Evolutionary conservation across 1,284 basidiomycete genomes (phyloP).

Genomic region (Anthracocystis panici-leucophaei): DNA sequence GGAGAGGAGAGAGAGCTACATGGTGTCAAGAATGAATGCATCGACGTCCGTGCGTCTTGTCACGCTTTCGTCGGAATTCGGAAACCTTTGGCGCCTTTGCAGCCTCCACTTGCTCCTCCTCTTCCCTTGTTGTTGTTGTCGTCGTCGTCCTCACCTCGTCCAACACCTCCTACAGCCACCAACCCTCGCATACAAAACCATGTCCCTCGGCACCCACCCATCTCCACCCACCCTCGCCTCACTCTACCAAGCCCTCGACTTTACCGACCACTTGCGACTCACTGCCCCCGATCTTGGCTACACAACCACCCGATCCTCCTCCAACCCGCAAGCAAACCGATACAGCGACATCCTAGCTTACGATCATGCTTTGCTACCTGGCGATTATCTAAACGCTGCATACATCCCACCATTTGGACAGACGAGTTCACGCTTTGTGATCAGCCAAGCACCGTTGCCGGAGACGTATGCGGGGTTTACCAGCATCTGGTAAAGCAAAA

Average conservation of each 20-base stretch:
- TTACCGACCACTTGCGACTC: slow-evolving; percentile 32
- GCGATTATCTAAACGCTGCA: slow-evolving; percentile 60
- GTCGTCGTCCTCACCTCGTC: background rate
- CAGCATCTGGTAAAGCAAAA: slow-evolving; percentile 41
- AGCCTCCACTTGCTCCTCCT: background rate
- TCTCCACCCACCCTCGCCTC: slow-evolving; percentile 14
- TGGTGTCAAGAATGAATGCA: background rate
- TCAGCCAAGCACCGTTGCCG: slow-evolving; percentile 92
- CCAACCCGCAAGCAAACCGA: slow-evolving; percentile 31
- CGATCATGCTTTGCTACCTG: slow-evolving; percentile 57
- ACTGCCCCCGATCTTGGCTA: slow-evolving; percentile 26
- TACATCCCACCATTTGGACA: slow-evolving; percentile 49
- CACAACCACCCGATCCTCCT: slow-evolving; percentile 10
- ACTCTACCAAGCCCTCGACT: slow-evolving; percentile 32
- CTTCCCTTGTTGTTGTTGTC: background rate
- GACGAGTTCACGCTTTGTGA: slow-evolving; percentile 78
- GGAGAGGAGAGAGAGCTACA: background rate
- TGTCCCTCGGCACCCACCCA: slow-evolving; percentile 24
- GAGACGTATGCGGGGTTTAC: slow-evolving; percentile 87
- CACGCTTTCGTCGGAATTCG: background rate
- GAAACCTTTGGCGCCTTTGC: background rate
- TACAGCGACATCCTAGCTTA: slow-evolving; percentile 47
- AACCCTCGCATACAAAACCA: slow-evolving; percentile 2
- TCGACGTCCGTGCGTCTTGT: background rate
- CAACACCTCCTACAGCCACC: background rate